Percentiles rank a stretch among this genome's conserved stretches.
Evolutionary conservation across 345 rosid genomes (phyloP).

Genomic region (Lenwebbia sp.): DNA sequence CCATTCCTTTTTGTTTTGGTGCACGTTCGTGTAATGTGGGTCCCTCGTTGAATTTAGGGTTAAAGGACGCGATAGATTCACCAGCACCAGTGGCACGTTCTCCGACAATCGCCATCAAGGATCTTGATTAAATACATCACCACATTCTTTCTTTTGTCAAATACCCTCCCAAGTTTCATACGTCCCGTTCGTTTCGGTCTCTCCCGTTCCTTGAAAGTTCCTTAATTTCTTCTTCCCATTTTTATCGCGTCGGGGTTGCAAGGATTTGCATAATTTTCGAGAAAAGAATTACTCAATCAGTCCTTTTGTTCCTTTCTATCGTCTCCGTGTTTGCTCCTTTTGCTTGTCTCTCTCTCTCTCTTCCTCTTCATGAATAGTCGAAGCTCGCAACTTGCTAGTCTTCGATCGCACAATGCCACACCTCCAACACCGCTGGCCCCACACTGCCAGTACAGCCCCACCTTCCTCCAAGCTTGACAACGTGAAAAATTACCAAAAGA

Average conservation of each 20-base stretch:
- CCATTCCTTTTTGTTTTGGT: background rate
- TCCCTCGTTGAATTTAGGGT: background rate
- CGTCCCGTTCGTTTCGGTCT: background rate
- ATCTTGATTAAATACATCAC: background rate
- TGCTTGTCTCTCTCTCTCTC: no score
- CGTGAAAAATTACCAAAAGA: no score
- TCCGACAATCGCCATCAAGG: background rate
- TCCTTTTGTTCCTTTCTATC: background rate
- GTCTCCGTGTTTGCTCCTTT: no score
- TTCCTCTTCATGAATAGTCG: no score
- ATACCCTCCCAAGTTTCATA: background rate
- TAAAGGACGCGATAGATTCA: background rate
- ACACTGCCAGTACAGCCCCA: no score
- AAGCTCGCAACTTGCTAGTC: no score
- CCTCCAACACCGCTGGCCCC: no score
- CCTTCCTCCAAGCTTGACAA: no score
- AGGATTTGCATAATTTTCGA: background rate
- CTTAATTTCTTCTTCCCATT: background rate
- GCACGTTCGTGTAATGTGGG: no score
- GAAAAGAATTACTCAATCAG: accelerated
- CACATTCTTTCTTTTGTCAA: accelerated
- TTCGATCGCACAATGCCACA: no score
- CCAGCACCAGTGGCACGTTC: background rate
- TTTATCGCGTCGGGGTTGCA: background rate
- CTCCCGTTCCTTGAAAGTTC: background rate